phyloP scores from a whole-genome alignment of 495 filamentous ascomycete species.

The Cercophora sp. region DNA sequence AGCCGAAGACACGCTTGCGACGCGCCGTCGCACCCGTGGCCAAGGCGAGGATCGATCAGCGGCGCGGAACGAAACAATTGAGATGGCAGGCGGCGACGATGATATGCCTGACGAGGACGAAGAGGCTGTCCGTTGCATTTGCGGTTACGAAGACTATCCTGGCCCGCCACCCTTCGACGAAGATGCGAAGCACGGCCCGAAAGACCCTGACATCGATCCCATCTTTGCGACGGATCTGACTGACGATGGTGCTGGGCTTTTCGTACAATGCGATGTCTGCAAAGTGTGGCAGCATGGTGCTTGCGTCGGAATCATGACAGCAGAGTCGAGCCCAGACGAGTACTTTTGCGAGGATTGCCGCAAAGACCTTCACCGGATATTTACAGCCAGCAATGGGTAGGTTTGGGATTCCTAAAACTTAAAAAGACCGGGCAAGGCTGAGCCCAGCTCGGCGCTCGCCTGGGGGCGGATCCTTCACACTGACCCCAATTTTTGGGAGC shows the following conservation, averaged over 20 bases:
- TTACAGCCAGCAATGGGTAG: slow-evolving; percentile 80
- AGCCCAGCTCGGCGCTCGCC: slow-evolving; percentile 25
- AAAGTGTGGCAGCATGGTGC: slow-evolving; percentile 99
- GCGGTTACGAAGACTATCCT: slow-evolving; percentile 90
- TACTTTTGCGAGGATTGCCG: slow-evolving; percentile 97
- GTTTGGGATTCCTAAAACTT: slow-evolving; percentile 7
- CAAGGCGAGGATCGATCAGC: slow-evolving; percentile 53
- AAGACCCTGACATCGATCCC: slow-evolving; percentile 48
- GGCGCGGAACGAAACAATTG: slow-evolving; percentile 46
- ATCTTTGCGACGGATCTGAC: slow-evolving; percentile 65
- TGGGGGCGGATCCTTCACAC: no score
- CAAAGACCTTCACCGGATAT: slow-evolving; percentile 83
- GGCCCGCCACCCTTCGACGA: slow-evolving; percentile 72
- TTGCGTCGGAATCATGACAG: slow-evolving; percentile 95
- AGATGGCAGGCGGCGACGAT: slow-evolving; percentile 51
- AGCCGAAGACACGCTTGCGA: slow-evolving; percentile 42
- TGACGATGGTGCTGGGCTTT: slow-evolving; percentile 89
- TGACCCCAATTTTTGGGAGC: no score
- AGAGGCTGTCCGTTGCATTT: slow-evolving; percentile 90
- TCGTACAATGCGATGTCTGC: slow-evolving; percentile 96
- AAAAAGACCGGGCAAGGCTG: slow-evolving; percentile 10
- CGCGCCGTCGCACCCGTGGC: slow-evolving; percentile 65
- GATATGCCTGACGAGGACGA: slow-evolving; percentile 85
- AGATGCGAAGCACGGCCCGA: slow-evolving; percentile 48
- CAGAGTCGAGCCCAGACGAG: slow-evolving; percentile 85